These are phyloP conservation scores for Fomitopsis pulvina DNA, from an alignment of 768 basidiomycete genomes.

Conservation along the genomic window DNA sequence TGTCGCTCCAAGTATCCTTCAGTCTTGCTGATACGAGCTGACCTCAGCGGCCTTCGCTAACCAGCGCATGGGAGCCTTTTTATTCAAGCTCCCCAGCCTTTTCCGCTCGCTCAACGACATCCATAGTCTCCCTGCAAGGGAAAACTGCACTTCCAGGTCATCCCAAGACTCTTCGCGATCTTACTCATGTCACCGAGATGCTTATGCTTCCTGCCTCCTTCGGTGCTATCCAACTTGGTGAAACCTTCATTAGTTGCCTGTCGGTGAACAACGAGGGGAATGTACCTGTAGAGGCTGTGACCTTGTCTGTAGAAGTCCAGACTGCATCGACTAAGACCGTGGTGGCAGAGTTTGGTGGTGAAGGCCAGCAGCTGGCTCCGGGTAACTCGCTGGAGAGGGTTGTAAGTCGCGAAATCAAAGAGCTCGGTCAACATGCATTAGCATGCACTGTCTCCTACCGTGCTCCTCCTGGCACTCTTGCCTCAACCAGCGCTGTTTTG, in stretches of 20 bases:
- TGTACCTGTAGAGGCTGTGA: slow-evolving; percentile 54
- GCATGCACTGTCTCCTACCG: slow-evolving; percentile 81
- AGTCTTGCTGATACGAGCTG: slow-evolving; percentile 2
- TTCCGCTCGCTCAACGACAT: slow-evolving; percentile 74
- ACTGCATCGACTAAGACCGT: slow-evolving; percentile 61
- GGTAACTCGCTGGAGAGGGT: slow-evolving; percentile 61
- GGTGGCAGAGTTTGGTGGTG: slow-evolving; percentile 58
- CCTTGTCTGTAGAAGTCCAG: slow-evolving; percentile 79
- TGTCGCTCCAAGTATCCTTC: slow-evolving; percentile 26
- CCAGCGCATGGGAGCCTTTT: slow-evolving; percentile 79
- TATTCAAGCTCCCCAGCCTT: slow-evolving; percentile 80
- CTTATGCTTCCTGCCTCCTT: slow-evolving; percentile 80
- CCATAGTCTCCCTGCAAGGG: slow-evolving; percentile 72
- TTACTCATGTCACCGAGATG: slow-evolving; percentile 72
- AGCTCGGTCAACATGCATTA: slow-evolving; percentile 85
- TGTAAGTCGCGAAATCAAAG: slow-evolving; percentile 87
- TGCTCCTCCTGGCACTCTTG: slow-evolving; percentile 53
- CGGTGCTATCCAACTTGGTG: slow-evolving; percentile 83
- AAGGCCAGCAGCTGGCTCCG: slow-evolving; percentile 38
- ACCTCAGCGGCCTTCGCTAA: slow-evolving; percentile 50
- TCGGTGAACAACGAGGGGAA: slow-evolving; percentile 77
- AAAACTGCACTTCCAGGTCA: slow-evolving; percentile 61
- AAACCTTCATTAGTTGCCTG: slow-evolving; percentile 79
- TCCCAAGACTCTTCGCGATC: slow-evolving; percentile 79
- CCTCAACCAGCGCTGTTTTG: slow-evolving; percentile 40